These are phyloP conservation scores for Acanthamoeba lenticulata DNA, from an alignment of 208 protist genomes.

Conservation along the genomic window DNA sequence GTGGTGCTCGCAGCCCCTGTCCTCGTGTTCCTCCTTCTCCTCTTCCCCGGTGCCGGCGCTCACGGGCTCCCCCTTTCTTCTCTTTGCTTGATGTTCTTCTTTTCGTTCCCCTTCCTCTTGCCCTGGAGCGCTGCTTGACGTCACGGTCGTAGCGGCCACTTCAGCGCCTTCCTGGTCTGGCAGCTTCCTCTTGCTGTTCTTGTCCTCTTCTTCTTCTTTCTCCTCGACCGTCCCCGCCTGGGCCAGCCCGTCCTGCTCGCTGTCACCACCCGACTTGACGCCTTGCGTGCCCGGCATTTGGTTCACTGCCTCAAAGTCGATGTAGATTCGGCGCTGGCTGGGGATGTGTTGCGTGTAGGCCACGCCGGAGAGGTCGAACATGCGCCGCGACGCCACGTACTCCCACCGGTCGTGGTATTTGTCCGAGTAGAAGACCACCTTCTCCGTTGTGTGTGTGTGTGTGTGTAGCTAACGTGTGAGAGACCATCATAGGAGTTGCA, in stretches of 20 bases:
- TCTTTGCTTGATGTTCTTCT: too few relatives aligned
- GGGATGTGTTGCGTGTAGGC: slow-evolving; percentile 26
- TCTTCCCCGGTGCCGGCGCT: too few relatives aligned
- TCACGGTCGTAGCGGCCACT: too few relatives aligned
- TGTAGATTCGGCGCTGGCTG: neutral
- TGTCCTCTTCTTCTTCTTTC: too few relatives aligned
- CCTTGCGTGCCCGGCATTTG: neutral
- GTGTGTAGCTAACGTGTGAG: neutral
- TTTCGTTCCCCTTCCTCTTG: too few relatives aligned
- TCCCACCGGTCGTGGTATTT: slow-evolving; percentile 67
- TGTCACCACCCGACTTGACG: neutral
- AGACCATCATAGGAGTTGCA: neutral
- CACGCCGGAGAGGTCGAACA: slow-evolving; percentile 60
- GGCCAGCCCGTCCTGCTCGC: neutral
- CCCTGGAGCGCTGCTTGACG: too few relatives aligned
- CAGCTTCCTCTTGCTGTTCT: too few relatives aligned
- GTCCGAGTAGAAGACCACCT: slow-evolving; percentile 66
- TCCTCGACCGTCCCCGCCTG: too few relatives aligned
- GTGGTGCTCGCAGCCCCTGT: too few relatives aligned
- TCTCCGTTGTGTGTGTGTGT: neutral
- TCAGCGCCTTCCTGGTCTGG: too few relatives aligned
- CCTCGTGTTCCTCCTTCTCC: too few relatives aligned
- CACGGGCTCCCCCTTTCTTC: too few relatives aligned
- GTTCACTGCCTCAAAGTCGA: slow-evolving; percentile 59
- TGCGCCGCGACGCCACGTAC: neutral